Evolutionary conservation across 768 basidiomycete species (phyloP).

Genomic region (Xerocomellus intermedius): DNA sequence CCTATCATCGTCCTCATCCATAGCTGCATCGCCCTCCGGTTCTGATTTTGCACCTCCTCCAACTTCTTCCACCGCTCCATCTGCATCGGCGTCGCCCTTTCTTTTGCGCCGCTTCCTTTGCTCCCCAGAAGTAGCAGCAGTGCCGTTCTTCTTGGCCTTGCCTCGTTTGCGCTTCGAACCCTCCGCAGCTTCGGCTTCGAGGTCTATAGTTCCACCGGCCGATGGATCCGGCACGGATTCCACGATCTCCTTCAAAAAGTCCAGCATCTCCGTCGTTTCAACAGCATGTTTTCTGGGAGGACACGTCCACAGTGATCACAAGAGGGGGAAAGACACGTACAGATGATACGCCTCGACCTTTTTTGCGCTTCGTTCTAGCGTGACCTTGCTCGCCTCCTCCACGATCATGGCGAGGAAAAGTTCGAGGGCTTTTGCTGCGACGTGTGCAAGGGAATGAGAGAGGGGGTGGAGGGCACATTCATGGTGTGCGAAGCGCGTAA

Average conservation of each 20-base stretch:
- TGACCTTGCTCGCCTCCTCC: constrained; percentile 79
- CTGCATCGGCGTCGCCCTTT: constrained; percentile 36
- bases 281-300: constrained; percentile 83
- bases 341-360: constrained; percentile 92
- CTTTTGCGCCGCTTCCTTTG: constrained; percentile 52
- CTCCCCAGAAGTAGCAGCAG: constrained; percentile 34
- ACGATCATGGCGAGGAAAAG: constrained; percentile 85
- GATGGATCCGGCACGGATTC: constrained; percentile 85
- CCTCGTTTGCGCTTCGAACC: constrained; percentile 55
- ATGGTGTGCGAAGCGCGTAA: constrained; percentile 13
- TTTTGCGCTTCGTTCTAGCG: constrained; percentile 73
- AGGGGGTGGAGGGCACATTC: neutral
- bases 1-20: constrained; percentile 44
- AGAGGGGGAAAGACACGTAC: constrained; percentile 48
- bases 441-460: neutral
- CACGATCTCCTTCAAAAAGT: constrained; percentile 93
- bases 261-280: constrained; percentile 82
- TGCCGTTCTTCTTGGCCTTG: constrained; percentile 50
- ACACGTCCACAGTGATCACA: constrained; percentile 1
- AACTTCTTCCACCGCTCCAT: constrained; percentile 34
- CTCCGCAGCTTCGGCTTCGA: constrained; percentile 59
- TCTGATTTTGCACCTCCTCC: constrained; percentile 39
- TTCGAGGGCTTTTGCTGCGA: constrained; percentile 90
- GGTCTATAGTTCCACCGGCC: constrained; percentile 73
- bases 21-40: constrained; percentile 35